These are phyloP conservation scores for Aspergillus quadricinctus DNA, from an alignment of 2,329 filamentous ascomycete species.

Conservation along the genomic window DNA sequence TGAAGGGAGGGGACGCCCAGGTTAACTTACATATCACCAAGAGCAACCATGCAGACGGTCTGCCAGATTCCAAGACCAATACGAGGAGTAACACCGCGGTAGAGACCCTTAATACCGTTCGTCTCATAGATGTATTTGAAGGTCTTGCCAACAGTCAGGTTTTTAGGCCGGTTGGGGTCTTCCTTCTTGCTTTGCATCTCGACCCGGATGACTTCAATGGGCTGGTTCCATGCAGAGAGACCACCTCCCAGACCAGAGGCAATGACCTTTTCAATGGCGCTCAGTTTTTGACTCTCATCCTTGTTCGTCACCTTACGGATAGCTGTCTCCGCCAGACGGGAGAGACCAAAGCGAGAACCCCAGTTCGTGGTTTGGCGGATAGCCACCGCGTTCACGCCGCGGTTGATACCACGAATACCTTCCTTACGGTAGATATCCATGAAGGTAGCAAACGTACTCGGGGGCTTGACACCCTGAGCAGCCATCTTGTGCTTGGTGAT, in stretches of 20 bases:
- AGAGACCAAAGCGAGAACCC: constrained; percentile 93
- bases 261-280: constrained; percentile 78
- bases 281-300: constrained; percentile 72
- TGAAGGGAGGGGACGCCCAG: neutral
- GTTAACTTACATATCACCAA: constrained; percentile 85
- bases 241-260: constrained; percentile 87
- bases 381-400: constrained; percentile 95
- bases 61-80: constrained; percentile 97
- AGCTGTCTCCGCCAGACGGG: constrained; percentile 81
- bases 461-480: constrained; percentile 73
- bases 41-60: constrained; percentile 98
- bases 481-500: constrained; percentile 98
- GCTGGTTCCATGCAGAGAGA: constrained; percentile 97
- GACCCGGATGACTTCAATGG: constrained; percentile 98
- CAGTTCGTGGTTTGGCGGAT: constrained; percentile 99
- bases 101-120: constrained; percentile 87
- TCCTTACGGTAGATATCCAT: constrained; percentile 95
- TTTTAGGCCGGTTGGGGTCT: constrained; percentile 97
- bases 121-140: constrained; percentile 80
- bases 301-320: constrained; percentile 79
- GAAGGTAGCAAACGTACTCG: constrained; percentile 90
- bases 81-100: constrained; percentile 90
- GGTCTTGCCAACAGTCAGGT: constrained; percentile 89
- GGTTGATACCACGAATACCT: constrained; percentile 94
- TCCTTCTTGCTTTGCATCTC: constrained; percentile 99